phyloP scores from a whole-genome alignment of 805 yeast species.

The Pichia cabralensis region DNA sequence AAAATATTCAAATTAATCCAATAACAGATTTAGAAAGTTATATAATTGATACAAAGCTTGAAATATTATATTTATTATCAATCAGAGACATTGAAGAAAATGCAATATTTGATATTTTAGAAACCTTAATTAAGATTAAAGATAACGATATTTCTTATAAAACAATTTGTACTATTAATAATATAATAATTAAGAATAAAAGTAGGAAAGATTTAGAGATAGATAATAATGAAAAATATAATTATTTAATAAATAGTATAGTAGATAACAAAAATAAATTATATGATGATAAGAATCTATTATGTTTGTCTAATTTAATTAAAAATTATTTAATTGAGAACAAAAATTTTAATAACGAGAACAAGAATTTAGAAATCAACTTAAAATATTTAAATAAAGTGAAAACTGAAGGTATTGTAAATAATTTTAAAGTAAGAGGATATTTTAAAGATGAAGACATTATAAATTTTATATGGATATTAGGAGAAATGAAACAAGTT shows the following conservation, averaged over 20 bases:
- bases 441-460: constrained; percentile 5
- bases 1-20: not conserved
- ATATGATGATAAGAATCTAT: constrained; percentile 1
- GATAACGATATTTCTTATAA: constrained; percentile 42
- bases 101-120: not conserved
- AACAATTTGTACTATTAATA: constrained; percentile 84
- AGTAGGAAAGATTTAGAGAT: no score
- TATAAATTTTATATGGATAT: constrained; percentile 3
- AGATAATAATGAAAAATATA: not conserved
- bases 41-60: constrained; percentile 83
- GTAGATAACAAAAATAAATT: not conserved
- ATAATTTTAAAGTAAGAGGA: not conserved
- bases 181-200: constrained; percentile 61
- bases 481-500: not conserved
- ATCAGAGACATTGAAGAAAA: constrained; percentile 1
- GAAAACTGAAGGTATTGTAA: no score
- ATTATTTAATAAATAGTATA: not conserved
- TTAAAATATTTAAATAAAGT: not conserved
- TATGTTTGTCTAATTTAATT: constrained; percentile 1
- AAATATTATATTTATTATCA: constrained; percentile 74
- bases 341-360: not conserved
- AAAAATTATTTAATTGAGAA: no score
- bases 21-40: constrained; percentile 65
- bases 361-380: not conserved
- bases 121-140: not conserved